Evolutionary conservation across 768 basidiomycete species (phyloP).

Genomic region (Exidia glandulosa): DNA sequence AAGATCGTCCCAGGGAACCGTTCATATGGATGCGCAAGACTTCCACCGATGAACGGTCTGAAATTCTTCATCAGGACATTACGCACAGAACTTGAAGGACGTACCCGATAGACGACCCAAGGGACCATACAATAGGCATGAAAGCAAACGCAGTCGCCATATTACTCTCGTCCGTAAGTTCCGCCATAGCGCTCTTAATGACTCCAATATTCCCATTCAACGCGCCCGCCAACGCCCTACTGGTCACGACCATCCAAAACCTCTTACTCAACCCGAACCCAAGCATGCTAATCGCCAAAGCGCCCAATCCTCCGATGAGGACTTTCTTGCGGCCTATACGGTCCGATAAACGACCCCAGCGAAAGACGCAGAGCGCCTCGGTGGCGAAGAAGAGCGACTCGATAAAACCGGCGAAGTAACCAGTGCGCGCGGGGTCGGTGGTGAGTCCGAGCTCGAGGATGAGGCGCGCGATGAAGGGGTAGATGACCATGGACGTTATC

Average conservation of each 20-base stretch:
- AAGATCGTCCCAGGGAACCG: conserved; percentile 50
- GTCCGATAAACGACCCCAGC: conserved; percentile 69
- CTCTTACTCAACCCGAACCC: conserved; percentile 53
- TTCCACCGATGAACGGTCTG: conserved; percentile 61
- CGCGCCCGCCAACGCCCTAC: conserved; percentile 52
- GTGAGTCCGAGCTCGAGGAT: conserved; percentile 35
- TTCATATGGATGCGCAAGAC: conserved; percentile 55
- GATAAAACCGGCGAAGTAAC: conserved; percentile 39
- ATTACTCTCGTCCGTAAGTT: conserved; percentile 59
- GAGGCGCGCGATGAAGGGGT: conserved; percentile 36
- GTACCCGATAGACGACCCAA: conserved; percentile 35
- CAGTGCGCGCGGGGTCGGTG: conserved; percentile 31
- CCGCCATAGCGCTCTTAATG: conserved; percentile 42
- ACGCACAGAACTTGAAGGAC: conserved; percentile 8
- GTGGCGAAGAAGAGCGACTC: conserved; percentile 14
- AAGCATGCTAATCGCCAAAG: conserved; percentile 57
- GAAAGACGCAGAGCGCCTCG: conserved; percentile 22
- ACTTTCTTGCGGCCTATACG: conserved; percentile 66
- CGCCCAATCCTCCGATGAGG: conserved; percentile 52
- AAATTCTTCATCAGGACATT: neutral
- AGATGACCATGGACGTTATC: conserved; percentile 31
- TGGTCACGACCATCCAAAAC: neutral
- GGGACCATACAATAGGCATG: conserved; percentile 45
- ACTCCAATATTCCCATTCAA: conserved; percentile 67
- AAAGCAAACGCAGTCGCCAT: conserved; percentile 58